Evolutionary conservation across 2,329 filamentous ascomycete species (phyloP), one percentile per base, ranked within the genome.

Genomic region (Fusarium tuaranense): DNA sequence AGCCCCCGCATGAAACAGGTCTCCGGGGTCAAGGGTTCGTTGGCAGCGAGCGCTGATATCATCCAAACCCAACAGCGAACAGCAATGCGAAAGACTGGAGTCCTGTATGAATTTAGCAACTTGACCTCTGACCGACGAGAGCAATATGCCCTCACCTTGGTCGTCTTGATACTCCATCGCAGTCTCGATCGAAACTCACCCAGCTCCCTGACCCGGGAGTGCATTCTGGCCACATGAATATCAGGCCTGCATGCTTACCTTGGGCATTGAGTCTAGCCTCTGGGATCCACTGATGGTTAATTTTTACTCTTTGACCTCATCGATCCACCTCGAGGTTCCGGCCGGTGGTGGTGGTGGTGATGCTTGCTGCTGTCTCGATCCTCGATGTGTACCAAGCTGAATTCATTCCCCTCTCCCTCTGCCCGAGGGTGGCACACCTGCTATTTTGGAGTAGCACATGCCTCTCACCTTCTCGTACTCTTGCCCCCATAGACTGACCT

Each of bases 401-500:
- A 38, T 51, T 51, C 46, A 27, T 36, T 36, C 51, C 39, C 41
- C 34, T 55, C 44, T 62, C 64, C 64, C 64, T 63, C 57, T 65
- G 69, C 44, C 70, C 48, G 63, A 63, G 57, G 58, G 70, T 39
- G 64, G 73, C 70, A 69, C 53, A 60, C 59, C 44, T 71, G n/a
- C 51, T 65, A 57, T 62, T 58, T 51, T 69, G n/a, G 48, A 63
- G 48, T 53, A 51, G 44, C 30, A 70, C 55, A 55, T 67, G 61
- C 69, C 60, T 63, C 57, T 59, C 58, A 60, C 16, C 48, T 46
- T 51, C 69, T 44, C 69, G 66, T 60, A 55, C 25, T 74, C 55
- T 67, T 65, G 30, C 53, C 58, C 41, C 66, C 69, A 69, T 71
- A 61, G 75, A 62, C 72, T 71, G 59, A 78, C 77, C 77, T 78